Conservation (phyloP, 495 filamentous ascomycete species). For the Penicillium salamii region DNA sequence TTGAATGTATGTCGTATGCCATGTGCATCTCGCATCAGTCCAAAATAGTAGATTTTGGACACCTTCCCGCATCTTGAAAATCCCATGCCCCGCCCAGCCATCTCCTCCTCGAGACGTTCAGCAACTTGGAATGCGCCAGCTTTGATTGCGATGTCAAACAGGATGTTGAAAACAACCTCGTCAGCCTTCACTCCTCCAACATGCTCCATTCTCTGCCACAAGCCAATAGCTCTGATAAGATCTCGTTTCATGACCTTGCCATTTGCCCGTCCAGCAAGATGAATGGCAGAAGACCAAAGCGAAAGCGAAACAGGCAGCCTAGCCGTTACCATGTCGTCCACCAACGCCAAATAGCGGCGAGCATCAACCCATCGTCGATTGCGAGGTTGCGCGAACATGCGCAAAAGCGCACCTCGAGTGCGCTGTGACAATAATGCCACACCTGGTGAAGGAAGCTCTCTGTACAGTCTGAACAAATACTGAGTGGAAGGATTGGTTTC, state of each 20-base stretch:
- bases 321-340: constrained; percentile 75
- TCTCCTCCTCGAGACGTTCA: constrained; percentile 79
- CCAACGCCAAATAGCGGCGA: constrained; percentile 75
- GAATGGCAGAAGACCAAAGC: constrained; percentile 83
- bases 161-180: constrained; percentile 80
- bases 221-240: constrained; percentile 65
- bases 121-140: constrained; percentile 77
- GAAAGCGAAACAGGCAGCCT: constrained; percentile 58
- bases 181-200: constrained; percentile 60
- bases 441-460: constrained; percentile 59
- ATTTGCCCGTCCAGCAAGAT: constrained; percentile 70
- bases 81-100: constrained; percentile 60
- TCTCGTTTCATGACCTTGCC: constrained; percentile 60
- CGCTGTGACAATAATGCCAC: constrained; percentile 58
- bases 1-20: constrained; percentile 69
- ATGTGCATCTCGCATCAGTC: constrained; percentile 64
- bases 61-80: constrained; percentile 75
- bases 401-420: constrained; percentile 63
- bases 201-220: constrained; percentile 90
- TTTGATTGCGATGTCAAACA: constrained; percentile 86
- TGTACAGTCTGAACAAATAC: constrained; percentile 59
- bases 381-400: constrained; percentile 55
- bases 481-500: constrained; percentile 44
- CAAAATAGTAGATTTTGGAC: constrained; percentile 77
- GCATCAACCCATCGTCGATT: constrained; percentile 41